Evolutionary conservation across 306 rosid species (phyloP), one percentile per base, ranked within the genome.

Genomic region (Cicer bijugum): DNA sequence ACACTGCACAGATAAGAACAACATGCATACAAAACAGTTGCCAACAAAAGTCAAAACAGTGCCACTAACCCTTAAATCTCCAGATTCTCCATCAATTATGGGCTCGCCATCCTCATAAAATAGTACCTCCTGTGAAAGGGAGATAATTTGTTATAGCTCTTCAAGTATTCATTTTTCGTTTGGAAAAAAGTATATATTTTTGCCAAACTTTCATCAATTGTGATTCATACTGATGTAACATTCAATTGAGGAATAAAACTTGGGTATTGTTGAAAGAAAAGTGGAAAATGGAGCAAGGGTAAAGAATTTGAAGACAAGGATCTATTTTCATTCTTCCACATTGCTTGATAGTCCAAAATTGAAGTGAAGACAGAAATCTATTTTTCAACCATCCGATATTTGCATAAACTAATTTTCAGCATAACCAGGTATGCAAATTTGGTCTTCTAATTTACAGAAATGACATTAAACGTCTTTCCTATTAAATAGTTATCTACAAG

Each of bases 31-130:
- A 19, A 40, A 68, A 33, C 60, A 82, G 14, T 52, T 39, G 14
- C 72, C 15, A 70, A 37, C 16, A 57, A 63, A 62, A 44, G 60
- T 73, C 40, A 55, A 73, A 61, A 47, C 40, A 9, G 45, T 19
- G 58, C 67, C 3, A 85, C 92, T 63, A 76, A 91, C 99, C 90
- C 85, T 88, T 67, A 94, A 85, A 82, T 94, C 99, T 77, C 97
- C 99, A 74, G 97, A 67, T 87, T 94, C 99, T 75, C 97, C 99
- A 59, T 94, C 99, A 55, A 91, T 81, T 83, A 77, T 87, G 72
- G 99, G 96, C 80, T 94, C 99, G 12, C 99, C 99, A 72, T 94
- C 99, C 86, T 94, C 99, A 78, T 91, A 94, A 84, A 94, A 94
- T 58, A 89, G 86, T 73, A 94, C 93, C 87, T 94, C 99, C 99